A percentile compares a stretch with the other conserved stretches of the same genome.
Evolutionary conservation across 2,329 filamentous ascomycete genomes (phyloP).

Genomic region (Huntiella decipiens): DNA sequence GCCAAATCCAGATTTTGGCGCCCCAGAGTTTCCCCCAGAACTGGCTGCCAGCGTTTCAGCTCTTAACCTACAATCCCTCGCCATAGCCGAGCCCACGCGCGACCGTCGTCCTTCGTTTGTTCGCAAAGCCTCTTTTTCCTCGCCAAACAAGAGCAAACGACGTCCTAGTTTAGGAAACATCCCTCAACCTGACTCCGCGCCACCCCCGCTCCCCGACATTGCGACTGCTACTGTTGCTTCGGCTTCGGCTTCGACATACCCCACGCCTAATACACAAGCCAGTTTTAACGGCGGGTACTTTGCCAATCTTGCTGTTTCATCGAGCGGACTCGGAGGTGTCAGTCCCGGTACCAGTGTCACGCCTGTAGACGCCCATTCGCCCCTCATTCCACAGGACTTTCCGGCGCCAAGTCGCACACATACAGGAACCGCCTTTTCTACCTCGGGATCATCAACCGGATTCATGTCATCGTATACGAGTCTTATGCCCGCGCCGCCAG

Average conservation of each 20-base stretch:
- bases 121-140: slow-evolving; percentile 33
- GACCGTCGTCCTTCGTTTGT: slow-evolving; percentile 28
- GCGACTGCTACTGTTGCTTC: slow-evolving; percentile 28
- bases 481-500: slow-evolving; percentile 8
- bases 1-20: slow-evolving; percentile 10
- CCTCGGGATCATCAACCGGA: slow-evolving; percentile 3
- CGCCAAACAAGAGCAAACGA: slow-evolving; percentile 19
- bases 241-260: slow-evolving; percentile 12
- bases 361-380: slow-evolving; percentile 3
- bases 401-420: slow-evolving; percentile 9
- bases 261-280: not conserved
- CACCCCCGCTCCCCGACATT: slow-evolving; percentile 35
- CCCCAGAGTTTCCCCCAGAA: slow-evolving; percentile 11
- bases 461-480: slow-evolving; percentile 7
- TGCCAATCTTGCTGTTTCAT: not conserved
- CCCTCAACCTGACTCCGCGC: slow-evolving; percentile 27
- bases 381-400: slow-evolving; percentile 10
- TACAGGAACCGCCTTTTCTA: slow-evolving; percentile 1
- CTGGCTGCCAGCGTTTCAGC: slow-evolving; percentile 7
- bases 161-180: slow-evolving; percentile 24
- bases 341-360: not conserved
- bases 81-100: slow-evolving; percentile 17
- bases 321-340: not conserved
- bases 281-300: not conserved
- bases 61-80: slow-evolving; percentile 3